Conservation (phyloP, 352 stramenopile species). For the Blastocystis sp. region DNA sequence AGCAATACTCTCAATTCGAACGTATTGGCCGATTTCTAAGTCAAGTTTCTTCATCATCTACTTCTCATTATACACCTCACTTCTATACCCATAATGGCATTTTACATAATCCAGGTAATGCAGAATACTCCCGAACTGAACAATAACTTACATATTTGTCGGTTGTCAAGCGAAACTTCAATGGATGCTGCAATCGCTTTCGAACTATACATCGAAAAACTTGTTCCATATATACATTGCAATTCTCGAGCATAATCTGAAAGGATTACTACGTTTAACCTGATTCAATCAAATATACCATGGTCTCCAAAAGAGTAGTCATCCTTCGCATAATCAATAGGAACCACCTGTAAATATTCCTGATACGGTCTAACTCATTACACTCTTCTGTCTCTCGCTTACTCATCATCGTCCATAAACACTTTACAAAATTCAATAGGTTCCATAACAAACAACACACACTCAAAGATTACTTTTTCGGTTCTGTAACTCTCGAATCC, state of each 20-base stretch:
- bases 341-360: constrained; percentile 52
- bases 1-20: constrained; percentile 33
- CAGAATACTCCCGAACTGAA: constrained; percentile 25
- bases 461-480: constrained; percentile 1
- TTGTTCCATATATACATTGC: neutral
- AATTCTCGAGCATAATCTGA: constrained; percentile 38
- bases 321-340: neutral
- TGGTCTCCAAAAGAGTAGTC: constrained; percentile 35
- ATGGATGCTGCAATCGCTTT: constrained; percentile 33
- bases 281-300: neutral
- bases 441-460: constrained; percentile 53
- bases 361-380: constrained; percentile 45
- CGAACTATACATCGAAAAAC: neutral
- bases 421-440: constrained; percentile 48
- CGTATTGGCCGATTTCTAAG: neutral
- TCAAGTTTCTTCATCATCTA: constrained; percentile 59
- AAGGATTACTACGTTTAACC: constrained; percentile 11
- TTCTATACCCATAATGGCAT: constrained; percentile 33
- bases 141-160: constrained; percentile 55
- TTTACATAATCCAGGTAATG: neutral
- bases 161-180: constrained; percentile 41
- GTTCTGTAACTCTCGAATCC: constrained; percentile 37
- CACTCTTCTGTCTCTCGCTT: neutral
- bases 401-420: constrained; percentile 26
- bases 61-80: neutral